Evolutionary conservation across 1,284 basidiomycete species (phyloP).

Genomic region (Phellinidium pouzarii): DNA sequence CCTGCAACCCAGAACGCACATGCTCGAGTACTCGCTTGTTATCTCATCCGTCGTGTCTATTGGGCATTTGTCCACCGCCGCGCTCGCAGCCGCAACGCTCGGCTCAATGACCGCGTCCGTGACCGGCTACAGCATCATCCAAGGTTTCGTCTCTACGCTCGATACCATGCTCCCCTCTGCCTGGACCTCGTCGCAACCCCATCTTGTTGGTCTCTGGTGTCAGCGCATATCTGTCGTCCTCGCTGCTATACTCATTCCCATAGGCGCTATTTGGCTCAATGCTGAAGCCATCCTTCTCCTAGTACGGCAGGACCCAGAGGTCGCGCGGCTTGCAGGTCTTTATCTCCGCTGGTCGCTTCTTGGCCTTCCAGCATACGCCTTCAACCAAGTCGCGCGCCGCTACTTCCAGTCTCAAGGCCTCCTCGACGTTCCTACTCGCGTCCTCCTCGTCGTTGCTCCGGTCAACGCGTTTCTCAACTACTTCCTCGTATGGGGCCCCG

Average conservation of each 20-base stretch:
- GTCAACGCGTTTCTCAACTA: slow-evolving; percentile 83
- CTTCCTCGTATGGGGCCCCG: slow-evolving; percentile 83
- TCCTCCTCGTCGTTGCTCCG: slow-evolving; percentile 81
- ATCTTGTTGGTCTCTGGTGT: slow-evolving; percentile 85
- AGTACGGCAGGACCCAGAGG: slow-evolving; percentile 81
- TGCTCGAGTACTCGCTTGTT: slow-evolving; percentile 70
- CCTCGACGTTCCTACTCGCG: slow-evolving; percentile 82
- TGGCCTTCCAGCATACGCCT: slow-evolving; percentile 85
- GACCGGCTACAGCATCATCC: slow-evolving; percentile 67
- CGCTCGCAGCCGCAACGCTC: slow-evolving; percentile 79
- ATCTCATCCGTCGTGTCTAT: slow-evolving; percentile 75
- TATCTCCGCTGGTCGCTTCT: slow-evolving; percentile 77
- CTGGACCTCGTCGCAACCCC: slow-evolving; percentile 81
- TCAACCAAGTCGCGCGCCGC: slow-evolving; percentile 66
- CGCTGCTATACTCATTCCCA: slow-evolving; percentile 51
- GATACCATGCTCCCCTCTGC: slow-evolving; percentile 89
- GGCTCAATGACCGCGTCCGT: slow-evolving; percentile 85
- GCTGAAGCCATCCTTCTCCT: slow-evolving; percentile 72
- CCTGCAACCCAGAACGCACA: slow-evolving; percentile 48
- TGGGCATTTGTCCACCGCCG: slow-evolving; percentile 78
- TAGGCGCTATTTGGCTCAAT: slow-evolving; percentile 70
- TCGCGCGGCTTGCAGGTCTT: slow-evolving; percentile 69
- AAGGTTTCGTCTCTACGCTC: slow-evolving; percentile 78
- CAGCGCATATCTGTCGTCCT: slow-evolving; percentile 83
- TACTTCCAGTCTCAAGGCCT: slow-evolving; percentile 90